A percentile compares a stretch with the other conserved stretches of the same genome.
Evolutionary conservation across 2,329 filamentous ascomycete species (phyloP).

Genomic region (Ophiosphaerella korrae): DNA sequence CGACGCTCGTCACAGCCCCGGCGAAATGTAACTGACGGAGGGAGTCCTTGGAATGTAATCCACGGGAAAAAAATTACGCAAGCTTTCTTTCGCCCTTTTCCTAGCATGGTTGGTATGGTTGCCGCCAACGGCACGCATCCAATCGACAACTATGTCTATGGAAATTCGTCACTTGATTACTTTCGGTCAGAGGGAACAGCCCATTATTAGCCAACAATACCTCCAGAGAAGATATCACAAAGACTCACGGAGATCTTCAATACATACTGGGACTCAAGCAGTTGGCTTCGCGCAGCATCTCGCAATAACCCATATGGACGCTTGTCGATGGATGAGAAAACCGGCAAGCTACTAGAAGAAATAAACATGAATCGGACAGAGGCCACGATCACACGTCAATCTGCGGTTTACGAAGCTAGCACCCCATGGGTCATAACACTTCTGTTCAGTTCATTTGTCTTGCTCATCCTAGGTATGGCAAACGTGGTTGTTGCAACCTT

Average conservation of each 20-base stretch:
- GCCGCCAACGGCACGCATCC: background rate
- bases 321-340: background rate
- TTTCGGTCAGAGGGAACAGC: background rate
- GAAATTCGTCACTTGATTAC: background rate
- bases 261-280: constrained; percentile 1
- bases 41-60: background rate
- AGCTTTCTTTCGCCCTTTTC: background rate
- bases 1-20: background rate
- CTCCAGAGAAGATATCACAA: background rate
- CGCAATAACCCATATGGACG: background rate
- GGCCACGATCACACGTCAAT: background rate
- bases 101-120: background rate
- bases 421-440: constrained; percentile 1
- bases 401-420: constrained; percentile 2
- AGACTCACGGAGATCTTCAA: constrained; percentile 2
- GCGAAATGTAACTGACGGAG: background rate
- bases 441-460: background rate
- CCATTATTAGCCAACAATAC: background rate
- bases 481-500: background rate
- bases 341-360: background rate
- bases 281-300: background rate
- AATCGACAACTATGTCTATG: constrained; percentile 1
- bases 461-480: constrained; percentile 2
- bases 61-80: background rate
- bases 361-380: constrained; percentile 1